Percentiles rank a stretch among this genome's conserved stretches.
Conservation (phyloP, 768 basidiomycete species). For the Paxillus ammoniavirescens region DNA sequence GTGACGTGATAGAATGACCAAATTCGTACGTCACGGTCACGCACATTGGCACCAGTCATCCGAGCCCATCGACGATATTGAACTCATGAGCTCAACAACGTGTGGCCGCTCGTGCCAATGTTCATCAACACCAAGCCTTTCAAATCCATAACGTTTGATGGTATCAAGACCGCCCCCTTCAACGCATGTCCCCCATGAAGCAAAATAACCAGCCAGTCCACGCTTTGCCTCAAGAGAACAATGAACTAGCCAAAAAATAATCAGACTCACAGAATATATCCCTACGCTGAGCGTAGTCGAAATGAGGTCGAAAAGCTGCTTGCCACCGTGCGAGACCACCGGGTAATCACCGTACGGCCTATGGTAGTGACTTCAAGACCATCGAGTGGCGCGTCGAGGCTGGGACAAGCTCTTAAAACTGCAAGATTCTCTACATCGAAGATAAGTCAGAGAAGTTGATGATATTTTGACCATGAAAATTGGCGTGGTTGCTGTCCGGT, state of each 20-base stretch:
- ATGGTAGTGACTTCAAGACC: neutral
- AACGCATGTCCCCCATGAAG: neutral
- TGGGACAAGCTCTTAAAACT: neutral
- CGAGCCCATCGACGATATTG: neutral
- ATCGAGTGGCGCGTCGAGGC: neutral
- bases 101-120: neutral
- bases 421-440: neutral
- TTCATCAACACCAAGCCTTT: neutral
- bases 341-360: neutral
- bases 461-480: neutral
- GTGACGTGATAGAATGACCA: neutral
- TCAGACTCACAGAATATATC: neutral
- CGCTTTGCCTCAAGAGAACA: neutral
- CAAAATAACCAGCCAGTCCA: neutral
- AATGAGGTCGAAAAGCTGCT: neutral
- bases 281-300: neutral
- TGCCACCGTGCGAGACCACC: neutral
- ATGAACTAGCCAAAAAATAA: neutral
- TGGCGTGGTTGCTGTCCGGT: neutral
- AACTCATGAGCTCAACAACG: neutral
- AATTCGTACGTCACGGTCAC: conserved; percentile 1
- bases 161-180: neutral
- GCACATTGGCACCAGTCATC: neutral
- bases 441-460: neutral
- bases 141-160: neutral